A percentile compares a stretch with the other conserved stretches of the same genome.
Evolutionary conservation across 306 rosid species (phyloP).

Genomic region (Prunus salicina): DNA sequence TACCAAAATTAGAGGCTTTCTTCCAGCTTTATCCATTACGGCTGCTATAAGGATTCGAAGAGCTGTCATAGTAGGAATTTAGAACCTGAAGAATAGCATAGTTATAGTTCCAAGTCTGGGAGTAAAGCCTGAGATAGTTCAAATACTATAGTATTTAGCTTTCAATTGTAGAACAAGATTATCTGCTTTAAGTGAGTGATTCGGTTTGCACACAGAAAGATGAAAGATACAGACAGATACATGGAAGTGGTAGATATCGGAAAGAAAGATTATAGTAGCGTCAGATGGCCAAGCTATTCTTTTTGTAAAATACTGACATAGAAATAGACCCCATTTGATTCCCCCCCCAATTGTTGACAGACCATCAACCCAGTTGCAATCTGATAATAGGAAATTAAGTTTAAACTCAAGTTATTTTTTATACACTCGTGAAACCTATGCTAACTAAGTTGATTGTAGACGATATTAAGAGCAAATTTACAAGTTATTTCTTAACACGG

Average conservation of each 20-base stretch:
- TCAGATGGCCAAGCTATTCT: too few relatives aligned
- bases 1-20: constrained; percentile 85
- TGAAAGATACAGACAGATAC: background rate
- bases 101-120: constrained; percentile 45
- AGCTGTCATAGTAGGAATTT: constrained; percentile 16
- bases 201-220: background rate
- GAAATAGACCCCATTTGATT: constrained; percentile 77
- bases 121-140: constrained; percentile 59
- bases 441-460: too few relatives aligned
- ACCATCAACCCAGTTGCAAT: constrained; percentile 83
- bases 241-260: constrained; percentile 30
- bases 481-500: too few relatives aligned
- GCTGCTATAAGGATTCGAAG: constrained; percentile 24
- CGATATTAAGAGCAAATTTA: too few relatives aligned
- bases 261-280: too few relatives aligned
- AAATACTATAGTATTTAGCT: background rate
- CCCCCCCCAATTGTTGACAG: constrained; percentile 93
- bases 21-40: constrained; percentile 70
- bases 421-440: too few relatives aligned
- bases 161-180: constrained; percentile 4
- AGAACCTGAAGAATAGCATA: constrained; percentile 77
- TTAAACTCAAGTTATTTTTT: background rate
- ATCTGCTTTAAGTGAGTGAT: background rate
- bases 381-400: constrained; percentile 31
- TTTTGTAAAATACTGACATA: constrained; percentile 56